Conservation (phyloP, 176 grass and related monocot genomes). For the Oryza glumipatula region DNA sequence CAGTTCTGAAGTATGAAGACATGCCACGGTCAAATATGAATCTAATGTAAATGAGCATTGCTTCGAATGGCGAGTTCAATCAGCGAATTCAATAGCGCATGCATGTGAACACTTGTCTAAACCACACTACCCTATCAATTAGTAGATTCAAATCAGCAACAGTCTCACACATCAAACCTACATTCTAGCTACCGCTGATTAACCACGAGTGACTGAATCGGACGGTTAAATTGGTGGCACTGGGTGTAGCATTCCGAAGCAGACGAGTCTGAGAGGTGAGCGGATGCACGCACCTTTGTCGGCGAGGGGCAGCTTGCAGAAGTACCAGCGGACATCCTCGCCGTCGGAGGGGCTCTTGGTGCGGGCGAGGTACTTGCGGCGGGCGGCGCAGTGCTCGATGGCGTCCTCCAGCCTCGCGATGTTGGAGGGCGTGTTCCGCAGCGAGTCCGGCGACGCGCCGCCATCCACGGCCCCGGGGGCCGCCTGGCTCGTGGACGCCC, state of each 20-base stretch:
- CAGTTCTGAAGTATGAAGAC: background rate
- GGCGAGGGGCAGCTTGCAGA: constrained; percentile 84
- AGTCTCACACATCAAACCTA: constrained; percentile 18
- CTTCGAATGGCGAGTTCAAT: background rate
- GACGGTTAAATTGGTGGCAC: background rate
- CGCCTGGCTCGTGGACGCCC: constrained; percentile 40
- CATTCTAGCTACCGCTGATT: background rate
- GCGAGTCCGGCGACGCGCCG: constrained; percentile 66
- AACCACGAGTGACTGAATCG: background rate
- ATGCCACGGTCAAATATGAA: background rate
- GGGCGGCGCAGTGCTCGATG: constrained; percentile 74
- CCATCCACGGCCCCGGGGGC: background rate
- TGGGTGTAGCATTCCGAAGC: background rate
- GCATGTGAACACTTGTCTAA: background rate
- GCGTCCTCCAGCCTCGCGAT: constrained; percentile 78
- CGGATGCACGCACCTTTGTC: constrained; percentile 53
- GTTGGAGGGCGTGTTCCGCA: constrained; percentile 90
- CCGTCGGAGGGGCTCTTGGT: constrained; percentile 95
- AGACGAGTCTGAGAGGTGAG: background rate
- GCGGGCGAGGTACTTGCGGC: constrained; percentile 80
- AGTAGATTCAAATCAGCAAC: background rate
- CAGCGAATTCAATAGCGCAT: background rate
- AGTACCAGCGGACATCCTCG: constrained; percentile 91
- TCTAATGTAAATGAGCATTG: background rate
- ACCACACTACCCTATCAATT: background rate